Conservation (phyloP, 1,284 basidiomycete species). For the Prillingera fragicola region DNA sequence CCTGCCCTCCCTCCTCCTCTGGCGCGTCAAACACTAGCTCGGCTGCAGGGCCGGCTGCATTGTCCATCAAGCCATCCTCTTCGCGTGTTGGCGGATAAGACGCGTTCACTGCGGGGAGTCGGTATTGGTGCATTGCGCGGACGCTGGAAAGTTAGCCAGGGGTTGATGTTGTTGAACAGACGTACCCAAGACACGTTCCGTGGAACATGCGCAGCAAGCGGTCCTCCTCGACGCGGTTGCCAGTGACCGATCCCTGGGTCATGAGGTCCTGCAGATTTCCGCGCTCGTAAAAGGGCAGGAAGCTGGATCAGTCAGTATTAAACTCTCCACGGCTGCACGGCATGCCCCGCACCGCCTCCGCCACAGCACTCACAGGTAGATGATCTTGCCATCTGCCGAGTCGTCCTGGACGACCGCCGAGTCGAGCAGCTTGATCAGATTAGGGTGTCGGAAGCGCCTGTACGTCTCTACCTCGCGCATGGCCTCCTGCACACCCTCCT, state of each 20-base stretch:
- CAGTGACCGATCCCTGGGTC: conserved; percentile 75
- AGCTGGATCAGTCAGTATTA: conserved; percentile 17
- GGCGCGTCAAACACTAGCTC: conserved; percentile 63
- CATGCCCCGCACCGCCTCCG: background rate
- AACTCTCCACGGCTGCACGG: no score
- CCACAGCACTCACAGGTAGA: conserved; percentile 69
- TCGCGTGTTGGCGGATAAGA: conserved; percentile 27
- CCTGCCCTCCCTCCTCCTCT: conserved; percentile 54
- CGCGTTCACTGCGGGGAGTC: conserved; percentile 39
- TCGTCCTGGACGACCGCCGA: conserved; percentile 91
- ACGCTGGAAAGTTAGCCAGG: conserved; percentile 49
- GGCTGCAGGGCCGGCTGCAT: no score
- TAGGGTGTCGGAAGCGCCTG: conserved; percentile 73
- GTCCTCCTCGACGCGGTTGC: conserved; percentile 75
- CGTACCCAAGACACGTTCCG: conserved; percentile 78
- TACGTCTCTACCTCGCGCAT: conserved; percentile 90
- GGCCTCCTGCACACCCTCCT: conserved; percentile 51
- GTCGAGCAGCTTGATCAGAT: conserved; percentile 55
- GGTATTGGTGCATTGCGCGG: conserved; percentile 85
- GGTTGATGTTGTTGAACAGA: background rate
- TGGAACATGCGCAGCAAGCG: conserved; percentile 85
- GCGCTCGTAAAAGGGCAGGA: conserved; percentile 47
- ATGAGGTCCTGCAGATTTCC: conserved; percentile 96
- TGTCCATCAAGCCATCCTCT: conserved; percentile 23
- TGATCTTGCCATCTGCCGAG: conserved; percentile 73